These are phyloP conservation scores for Trichoderma atrobrunneum DNA, from an alignment of 2,329 filamentous ascomycete genomes.

Conservation along the genomic window DNA sequence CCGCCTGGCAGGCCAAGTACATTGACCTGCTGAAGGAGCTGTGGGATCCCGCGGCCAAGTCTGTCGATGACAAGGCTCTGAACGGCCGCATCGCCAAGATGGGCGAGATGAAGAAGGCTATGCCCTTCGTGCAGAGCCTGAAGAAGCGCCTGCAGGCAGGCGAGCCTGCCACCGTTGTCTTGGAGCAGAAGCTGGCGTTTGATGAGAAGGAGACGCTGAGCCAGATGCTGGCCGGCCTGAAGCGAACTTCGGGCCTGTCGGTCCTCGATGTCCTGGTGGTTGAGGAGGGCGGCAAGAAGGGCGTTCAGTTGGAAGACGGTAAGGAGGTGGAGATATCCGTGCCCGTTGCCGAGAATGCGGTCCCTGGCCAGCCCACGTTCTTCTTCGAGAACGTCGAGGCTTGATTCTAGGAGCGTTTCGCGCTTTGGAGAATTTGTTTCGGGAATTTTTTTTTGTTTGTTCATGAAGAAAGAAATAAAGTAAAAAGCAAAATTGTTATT, in stretches of 20 bases:
- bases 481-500: background rate
- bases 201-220: slow-evolving; percentile 74
- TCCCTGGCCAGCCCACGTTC: slow-evolving; percentile 80
- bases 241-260: slow-evolving; percentile 68
- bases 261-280: slow-evolving; percentile 71
- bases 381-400: slow-evolving; percentile 75
- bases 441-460: background rate
- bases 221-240: slow-evolving; percentile 77
- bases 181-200: slow-evolving; percentile 82
- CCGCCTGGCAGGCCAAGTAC: slow-evolving; percentile 88
- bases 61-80: slow-evolving; percentile 76
- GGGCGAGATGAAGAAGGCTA: slow-evolving; percentile 92
- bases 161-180: slow-evolving; percentile 64
- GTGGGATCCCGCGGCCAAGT: slow-evolving; percentile 60
- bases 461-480: background rate
- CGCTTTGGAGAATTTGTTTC: background rate
- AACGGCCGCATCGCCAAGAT: slow-evolving; percentile 77
- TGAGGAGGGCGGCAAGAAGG: slow-evolving; percentile 66
- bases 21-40: slow-evolving; percentile 73
- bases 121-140: slow-evolving; percentile 88
- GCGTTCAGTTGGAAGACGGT: slow-evolving; percentile 51
- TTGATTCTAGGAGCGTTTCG: slow-evolving; percentile 23
- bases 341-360: slow-evolving; percentile 65
- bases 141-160: slow-evolving; percentile 79
- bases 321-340: slow-evolving; percentile 57